Percentiles rank a stretch among this genome's conserved stretches.
phyloP scores from a whole-genome alignment of 306 rosid genomes.

The Prunus campanulata region DNA sequence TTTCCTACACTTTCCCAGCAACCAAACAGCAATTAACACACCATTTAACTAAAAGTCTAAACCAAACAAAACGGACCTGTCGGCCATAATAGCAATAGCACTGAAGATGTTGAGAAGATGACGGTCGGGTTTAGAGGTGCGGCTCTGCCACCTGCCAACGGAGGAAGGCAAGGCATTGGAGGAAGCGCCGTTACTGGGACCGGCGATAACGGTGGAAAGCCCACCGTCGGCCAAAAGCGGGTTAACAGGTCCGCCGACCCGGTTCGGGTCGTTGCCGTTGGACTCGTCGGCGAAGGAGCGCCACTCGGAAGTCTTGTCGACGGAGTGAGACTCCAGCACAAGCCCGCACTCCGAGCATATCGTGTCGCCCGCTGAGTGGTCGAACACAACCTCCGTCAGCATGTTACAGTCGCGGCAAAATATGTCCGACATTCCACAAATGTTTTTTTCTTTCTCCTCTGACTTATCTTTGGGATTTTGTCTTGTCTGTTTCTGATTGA shows the following conservation, averaged over 20 bases:
- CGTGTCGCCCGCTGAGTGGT: slow-evolving; percentile 65
- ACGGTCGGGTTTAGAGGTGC: slow-evolving; percentile 54
- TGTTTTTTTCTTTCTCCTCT: not conserved
- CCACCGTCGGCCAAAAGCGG: slow-evolving; percentile 62
- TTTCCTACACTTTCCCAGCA: not conserved
- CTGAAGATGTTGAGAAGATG: slow-evolving; percentile 33
- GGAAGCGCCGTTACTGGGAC: slow-evolving; percentile 46
- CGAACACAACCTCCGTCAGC: slow-evolving; percentile 68
- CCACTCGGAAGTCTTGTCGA: slow-evolving; percentile 71
- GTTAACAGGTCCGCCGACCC: slow-evolving; percentile 68
- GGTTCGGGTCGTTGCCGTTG: slow-evolving; percentile 64
- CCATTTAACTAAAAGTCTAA: not conserved
- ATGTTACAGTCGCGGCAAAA: slow-evolving; percentile 69
- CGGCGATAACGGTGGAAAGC: slow-evolving; percentile 60
- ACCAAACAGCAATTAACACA: not conserved
- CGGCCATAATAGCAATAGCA: slow-evolving; percentile 69
- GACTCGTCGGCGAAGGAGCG: slow-evolving; percentile 62
- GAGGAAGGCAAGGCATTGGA: slow-evolving; percentile 54
- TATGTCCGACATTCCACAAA: slow-evolving; percentile 53
- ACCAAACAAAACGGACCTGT: slow-evolving; percentile 36
- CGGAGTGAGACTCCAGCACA: slow-evolving; percentile 65
- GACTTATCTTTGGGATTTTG: not conserved
- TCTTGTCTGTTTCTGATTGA: slow-evolving; percentile 2
- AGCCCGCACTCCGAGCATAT: slow-evolving; percentile 78
- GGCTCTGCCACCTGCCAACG: slow-evolving; percentile 63